A percentile compares a stretch with the other conserved stretches of the same genome.
These are phyloP conservation scores for Aegilops longissima DNA, from an alignment of 176 grass and related monocot genomes.

Conservation along the genomic window DNA sequence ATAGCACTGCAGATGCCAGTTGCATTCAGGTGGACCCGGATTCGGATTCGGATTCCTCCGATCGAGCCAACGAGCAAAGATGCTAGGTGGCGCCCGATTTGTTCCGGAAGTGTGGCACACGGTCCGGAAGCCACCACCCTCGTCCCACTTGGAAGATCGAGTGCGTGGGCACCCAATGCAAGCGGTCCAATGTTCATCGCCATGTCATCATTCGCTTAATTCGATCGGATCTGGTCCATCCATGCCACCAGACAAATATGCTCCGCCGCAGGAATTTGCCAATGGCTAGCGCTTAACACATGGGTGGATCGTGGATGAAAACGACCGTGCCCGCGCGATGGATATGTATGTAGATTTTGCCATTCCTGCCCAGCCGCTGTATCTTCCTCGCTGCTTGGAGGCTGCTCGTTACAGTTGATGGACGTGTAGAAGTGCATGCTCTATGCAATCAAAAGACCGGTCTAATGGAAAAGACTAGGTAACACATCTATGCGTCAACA, in stretches of 20 bases:
- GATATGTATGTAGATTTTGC: background rate
- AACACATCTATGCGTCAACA: no score
- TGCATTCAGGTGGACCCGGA: background rate
- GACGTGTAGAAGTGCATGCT: no score
- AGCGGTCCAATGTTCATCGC: background rate
- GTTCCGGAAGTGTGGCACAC: background rate
- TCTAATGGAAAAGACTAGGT: no score
- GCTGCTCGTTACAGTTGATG: background rate
- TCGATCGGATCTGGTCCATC: background rate
- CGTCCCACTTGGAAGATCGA: background rate
- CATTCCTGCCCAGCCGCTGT: background rate
- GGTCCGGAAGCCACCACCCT: background rate
- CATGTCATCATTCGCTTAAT: background rate
- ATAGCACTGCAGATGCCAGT: background rate
- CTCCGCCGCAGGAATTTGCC: background rate
- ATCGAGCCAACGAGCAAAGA: background rate
- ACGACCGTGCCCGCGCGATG: background rate
- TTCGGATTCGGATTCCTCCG: background rate
- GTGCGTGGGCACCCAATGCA: background rate
- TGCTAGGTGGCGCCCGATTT: background rate
- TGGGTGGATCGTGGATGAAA: background rate
- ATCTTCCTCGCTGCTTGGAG: conserved; percentile 8
- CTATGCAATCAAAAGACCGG: no score
- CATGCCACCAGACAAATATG: background rate
- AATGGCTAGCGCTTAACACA: background rate